Conservation (phyloP, 345 rosid genomes). For the Viola odorata region DNA sequence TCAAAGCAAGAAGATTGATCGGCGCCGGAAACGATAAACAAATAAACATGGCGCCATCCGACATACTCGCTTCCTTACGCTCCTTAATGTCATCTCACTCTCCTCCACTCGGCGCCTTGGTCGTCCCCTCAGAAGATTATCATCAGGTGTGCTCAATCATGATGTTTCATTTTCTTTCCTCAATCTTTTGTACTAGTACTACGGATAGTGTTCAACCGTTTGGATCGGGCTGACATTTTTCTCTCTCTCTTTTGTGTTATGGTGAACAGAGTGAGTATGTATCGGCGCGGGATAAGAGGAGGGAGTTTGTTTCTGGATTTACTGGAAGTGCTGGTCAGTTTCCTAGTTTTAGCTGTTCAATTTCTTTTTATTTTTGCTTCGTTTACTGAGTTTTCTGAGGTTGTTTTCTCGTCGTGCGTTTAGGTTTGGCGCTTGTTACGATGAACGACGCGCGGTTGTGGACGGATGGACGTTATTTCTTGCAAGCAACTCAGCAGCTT, state of each 20-base stretch:
- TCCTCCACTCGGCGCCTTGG: slow-evolving; percentile 80
- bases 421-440: slow-evolving; percentile 84
- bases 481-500: slow-evolving; percentile 82
- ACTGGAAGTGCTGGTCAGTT: slow-evolving; percentile 80
- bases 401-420: slow-evolving; percentile 4
- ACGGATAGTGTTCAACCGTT: not conserved
- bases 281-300: slow-evolving; percentile 75
- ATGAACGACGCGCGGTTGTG: slow-evolving; percentile 67
- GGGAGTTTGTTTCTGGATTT: slow-evolving; percentile 88
- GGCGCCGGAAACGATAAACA: too few species aligned
- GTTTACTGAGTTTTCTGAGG: slow-evolving; percentile 1
- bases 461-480: slow-evolving; percentile 93
- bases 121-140: slow-evolving; percentile 86
- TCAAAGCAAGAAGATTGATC: too few species aligned
- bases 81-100: slow-evolving; percentile 86
- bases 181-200: too few species aligned
- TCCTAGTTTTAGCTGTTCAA: not conserved
- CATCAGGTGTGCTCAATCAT: slow-evolving; percentile 55
- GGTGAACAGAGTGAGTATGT: slow-evolving; percentile 80
- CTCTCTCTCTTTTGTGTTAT: not conserved
- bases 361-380: not conserved
- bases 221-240: not conserved
- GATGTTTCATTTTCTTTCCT: not conserved
- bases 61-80: slow-evolving; percentile 58
- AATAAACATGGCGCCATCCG: slow-evolving; percentile 53